phyloP scores from a whole-genome alignment of 2,329 filamentous ascomycete species.

The Colletotrichum sublineola region DNA sequence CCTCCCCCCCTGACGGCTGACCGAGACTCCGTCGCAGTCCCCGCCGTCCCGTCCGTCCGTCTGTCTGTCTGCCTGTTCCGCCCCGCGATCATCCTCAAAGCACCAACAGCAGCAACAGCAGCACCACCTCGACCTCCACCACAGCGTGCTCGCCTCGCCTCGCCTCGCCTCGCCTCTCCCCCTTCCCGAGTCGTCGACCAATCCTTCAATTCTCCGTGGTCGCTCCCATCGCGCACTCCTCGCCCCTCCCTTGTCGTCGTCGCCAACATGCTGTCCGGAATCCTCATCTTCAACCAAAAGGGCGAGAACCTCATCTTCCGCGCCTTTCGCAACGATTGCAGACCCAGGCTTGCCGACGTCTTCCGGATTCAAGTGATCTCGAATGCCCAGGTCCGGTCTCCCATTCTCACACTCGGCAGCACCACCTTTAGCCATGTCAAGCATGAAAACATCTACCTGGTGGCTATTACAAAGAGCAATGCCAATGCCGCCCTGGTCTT shows the following conservation, averaged over 20 bases:
- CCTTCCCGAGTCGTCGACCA: neutral
- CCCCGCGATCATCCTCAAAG: slow-evolving; percentile 1
- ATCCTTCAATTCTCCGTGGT: neutral
- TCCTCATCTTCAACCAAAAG: slow-evolving; percentile 99
- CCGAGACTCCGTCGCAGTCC: slow-evolving; percentile 30
- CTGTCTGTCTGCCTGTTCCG: neutral
- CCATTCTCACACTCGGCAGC: slow-evolving; percentile 95
- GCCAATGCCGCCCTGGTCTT: slow-evolving; percentile 98
- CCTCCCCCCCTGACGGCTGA: slow-evolving; percentile 24
- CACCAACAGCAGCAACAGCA: neutral
- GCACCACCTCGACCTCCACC: neutral
- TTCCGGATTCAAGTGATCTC: slow-evolving; percentile 99
- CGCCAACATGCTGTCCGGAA: slow-evolving; percentile 88
- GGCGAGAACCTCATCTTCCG: slow-evolving; percentile 99
- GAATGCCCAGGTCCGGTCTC: slow-evolving; percentile 96
- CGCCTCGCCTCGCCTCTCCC: no score
- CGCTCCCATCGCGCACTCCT: neutral
- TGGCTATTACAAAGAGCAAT: slow-evolving; percentile 98
- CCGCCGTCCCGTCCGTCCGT: neutral
- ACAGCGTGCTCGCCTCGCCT: no score
- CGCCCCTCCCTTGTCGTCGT: neutral
- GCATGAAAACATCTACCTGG: slow-evolving; percentile 98
- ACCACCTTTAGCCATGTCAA: slow-evolving; percentile 99
- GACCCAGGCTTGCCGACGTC: slow-evolving; percentile 96
- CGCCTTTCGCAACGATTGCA: slow-evolving; percentile 98